A percentile compares a stretch with the other conserved stretches of the same genome.
phyloP scores from a whole-genome alignment of 352 stramenopile species.

The Pythium folliculosum region DNA sequence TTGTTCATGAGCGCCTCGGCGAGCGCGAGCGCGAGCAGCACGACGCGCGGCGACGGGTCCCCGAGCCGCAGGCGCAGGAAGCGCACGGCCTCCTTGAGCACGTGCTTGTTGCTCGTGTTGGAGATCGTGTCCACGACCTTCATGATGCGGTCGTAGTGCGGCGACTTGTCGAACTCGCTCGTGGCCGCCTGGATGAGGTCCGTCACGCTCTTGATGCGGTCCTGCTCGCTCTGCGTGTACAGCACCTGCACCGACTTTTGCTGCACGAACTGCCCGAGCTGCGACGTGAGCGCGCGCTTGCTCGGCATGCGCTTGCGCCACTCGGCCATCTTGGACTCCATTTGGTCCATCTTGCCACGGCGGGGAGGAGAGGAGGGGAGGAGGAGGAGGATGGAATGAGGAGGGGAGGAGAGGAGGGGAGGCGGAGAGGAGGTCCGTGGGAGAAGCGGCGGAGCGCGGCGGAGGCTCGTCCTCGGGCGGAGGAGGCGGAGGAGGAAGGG shows the following conservation, averaged over 20 bases:
- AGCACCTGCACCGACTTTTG: slow-evolving; percentile 76
- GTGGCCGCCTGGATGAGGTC: slow-evolving; percentile 71
- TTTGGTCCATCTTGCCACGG: slow-evolving; percentile 35
- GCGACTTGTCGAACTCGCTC: slow-evolving; percentile 67
- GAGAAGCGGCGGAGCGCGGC: neutral
- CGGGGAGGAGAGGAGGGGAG: neutral
- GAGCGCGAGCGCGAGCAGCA: slow-evolving; percentile 66
- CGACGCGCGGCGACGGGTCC: slow-evolving; percentile 60
- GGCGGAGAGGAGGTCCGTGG: neutral
- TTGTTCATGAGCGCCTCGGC: slow-evolving; percentile 81
- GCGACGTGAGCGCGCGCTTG: slow-evolving; percentile 65
- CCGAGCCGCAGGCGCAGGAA: slow-evolving; percentile 68
- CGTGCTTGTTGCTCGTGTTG: slow-evolving; percentile 57
- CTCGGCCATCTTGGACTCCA: slow-evolving; percentile 71
- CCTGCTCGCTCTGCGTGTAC: slow-evolving; percentile 72
- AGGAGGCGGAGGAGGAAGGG: neutral
- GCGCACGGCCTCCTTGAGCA: slow-evolving; percentile 72
- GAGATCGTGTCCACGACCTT: slow-evolving; percentile 75
- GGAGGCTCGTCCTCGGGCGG: neutral
- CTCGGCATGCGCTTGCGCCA: slow-evolving; percentile 73
- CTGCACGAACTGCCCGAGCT: slow-evolving; percentile 73
- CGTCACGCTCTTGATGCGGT: slow-evolving; percentile 74
- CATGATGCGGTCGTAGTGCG: slow-evolving; percentile 77
- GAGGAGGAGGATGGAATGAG: neutral
- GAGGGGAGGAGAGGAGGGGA: neutral